Evolutionary conservation across 441 rosid genomes (phyloP).

Genomic region (Erodium moschatum): DNA sequence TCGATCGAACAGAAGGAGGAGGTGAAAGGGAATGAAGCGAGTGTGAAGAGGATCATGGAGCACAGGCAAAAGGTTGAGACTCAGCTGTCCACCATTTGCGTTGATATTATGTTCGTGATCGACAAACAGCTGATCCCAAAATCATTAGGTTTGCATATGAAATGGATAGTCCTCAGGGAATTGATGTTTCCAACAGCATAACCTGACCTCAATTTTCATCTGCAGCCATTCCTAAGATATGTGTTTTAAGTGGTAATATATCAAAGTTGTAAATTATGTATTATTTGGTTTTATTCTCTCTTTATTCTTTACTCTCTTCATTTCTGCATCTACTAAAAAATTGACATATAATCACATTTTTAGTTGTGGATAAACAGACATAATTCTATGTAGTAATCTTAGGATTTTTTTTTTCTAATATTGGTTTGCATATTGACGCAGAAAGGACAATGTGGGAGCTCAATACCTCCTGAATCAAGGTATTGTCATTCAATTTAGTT

Average conservation of each 20-base stretch:
- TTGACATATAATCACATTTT: not conserved
- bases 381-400: slow-evolving; percentile 1
- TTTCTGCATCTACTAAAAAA: not conserved
- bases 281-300: not conserved
- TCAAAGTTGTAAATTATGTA: not conserved
- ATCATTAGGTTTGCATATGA: slow-evolving; percentile 44
- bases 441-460: slow-evolving; percentile 20
- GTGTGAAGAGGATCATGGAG: no score
- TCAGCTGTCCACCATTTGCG: no score
- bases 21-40: no score
- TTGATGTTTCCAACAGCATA: slow-evolving; percentile 21
- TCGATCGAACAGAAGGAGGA: no score
- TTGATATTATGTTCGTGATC: no score
- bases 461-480: slow-evolving; percentile 35
- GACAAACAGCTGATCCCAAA: slow-evolving; percentile 11
- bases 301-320: no score
- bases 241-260: not conserved
- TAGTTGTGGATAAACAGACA: not conserved
- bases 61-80: no score
- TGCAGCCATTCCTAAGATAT: slow-evolving; percentile 59
- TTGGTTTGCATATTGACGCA: slow-evolving; percentile 21
- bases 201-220: slow-evolving; percentile 77
- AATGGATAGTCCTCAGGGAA: slow-evolving; percentile 19
- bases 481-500: slow-evolving; percentile 21
- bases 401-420: slow-evolving; percentile 10